phyloP scores from a whole-genome alignment of 208 protist species.

The Leishmania major region DNA sequence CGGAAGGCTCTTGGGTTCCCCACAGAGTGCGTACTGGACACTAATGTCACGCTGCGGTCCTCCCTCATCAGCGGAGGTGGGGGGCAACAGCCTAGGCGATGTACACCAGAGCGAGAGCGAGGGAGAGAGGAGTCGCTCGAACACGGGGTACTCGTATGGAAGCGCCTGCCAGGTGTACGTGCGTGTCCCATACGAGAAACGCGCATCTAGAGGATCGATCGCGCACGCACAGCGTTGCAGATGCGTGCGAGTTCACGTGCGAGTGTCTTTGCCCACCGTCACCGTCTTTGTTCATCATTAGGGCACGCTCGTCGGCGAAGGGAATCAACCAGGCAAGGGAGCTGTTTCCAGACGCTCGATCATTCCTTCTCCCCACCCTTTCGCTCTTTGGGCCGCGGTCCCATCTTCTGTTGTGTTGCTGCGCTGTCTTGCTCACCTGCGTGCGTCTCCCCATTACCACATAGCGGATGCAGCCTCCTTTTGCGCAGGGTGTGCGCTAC shows the following conservation, averaged over 20 bases:
- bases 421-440: not conserved
- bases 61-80: not conserved
- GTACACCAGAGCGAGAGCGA: not conserved
- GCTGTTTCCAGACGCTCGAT: too few relatives aligned
- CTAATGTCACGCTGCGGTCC: not conserved
- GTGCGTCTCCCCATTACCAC: not conserved
- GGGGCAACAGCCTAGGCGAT: not conserved
- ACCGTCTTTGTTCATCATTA: not conserved
- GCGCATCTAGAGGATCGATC: not conserved
- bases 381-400: not conserved
- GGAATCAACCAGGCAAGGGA: not conserved
- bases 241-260: not conserved
- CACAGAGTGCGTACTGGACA: not conserved
- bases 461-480: not conserved
- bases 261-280: not conserved
- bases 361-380: not conserved
- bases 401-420: not conserved
- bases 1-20: not conserved
- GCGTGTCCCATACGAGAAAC: not conserved
- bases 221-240: not conserved
- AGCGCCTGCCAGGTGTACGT: too few relatives aligned
- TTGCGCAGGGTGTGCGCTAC: not conserved
- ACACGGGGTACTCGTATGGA: not conserved
- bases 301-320: not conserved
- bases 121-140: not conserved